A percentile compares a stretch with the other conserved stretches of the same genome.
These are phyloP conservation scores for Nephromyces sp. DNA, from an alignment of 169 alveolate species.

Conservation along the genomic window DNA sequence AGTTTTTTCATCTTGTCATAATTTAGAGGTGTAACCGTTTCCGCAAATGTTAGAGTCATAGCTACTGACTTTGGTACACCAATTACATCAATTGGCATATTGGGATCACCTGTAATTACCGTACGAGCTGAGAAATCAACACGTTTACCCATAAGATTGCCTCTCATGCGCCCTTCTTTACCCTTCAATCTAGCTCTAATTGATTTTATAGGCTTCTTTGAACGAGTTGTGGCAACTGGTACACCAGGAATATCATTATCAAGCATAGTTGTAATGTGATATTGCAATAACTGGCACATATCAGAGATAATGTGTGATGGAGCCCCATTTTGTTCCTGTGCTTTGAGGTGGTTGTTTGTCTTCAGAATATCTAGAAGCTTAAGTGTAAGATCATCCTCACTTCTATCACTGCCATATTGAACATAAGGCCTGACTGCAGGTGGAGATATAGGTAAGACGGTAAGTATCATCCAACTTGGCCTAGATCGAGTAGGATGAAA, in stretches of 20 bases:
- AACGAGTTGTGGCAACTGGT: conserved; percentile 88
- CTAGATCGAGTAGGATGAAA: conserved; percentile 80
- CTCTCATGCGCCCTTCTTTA: conserved; percentile 98
- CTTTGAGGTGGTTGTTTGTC: conserved; percentile 73
- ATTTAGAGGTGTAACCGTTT: conserved; percentile 93
- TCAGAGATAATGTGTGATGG: conserved; percentile 82
- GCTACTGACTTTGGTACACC: conserved; percentile 99
- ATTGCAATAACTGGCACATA: conserved; percentile 80
- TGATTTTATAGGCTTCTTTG: conserved; percentile 93
- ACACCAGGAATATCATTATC: conserved; percentile 94
- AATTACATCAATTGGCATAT: conserved; percentile 81
- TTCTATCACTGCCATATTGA: conserved; percentile 78
- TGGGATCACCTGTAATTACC: conserved; percentile 99
- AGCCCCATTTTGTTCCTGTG: conserved; percentile 78
- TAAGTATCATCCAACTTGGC: conserved; percentile 92
- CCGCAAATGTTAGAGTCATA: conserved; percentile 95
- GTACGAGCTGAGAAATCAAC: conserved; percentile 99
- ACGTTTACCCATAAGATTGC: conserved; percentile 99
- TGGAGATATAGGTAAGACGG: conserved; percentile 94
- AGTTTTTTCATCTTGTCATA: conserved; percentile 72
- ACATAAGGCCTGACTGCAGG: conserved; percentile 98
- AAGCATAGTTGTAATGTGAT: conserved; percentile 89
- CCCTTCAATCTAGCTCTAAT: conserved; percentile 97
- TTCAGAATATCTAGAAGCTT: conserved; percentile 90
- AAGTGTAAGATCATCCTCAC: conserved; percentile 95